A percentile compares a stretch with the other conserved stretches of the same genome.
These are phyloP conservation scores for Colletotrichum tamarilloi DNA, from an alignment of 2,329 filamentous ascomycete species.

Conservation along the genomic window DNA sequence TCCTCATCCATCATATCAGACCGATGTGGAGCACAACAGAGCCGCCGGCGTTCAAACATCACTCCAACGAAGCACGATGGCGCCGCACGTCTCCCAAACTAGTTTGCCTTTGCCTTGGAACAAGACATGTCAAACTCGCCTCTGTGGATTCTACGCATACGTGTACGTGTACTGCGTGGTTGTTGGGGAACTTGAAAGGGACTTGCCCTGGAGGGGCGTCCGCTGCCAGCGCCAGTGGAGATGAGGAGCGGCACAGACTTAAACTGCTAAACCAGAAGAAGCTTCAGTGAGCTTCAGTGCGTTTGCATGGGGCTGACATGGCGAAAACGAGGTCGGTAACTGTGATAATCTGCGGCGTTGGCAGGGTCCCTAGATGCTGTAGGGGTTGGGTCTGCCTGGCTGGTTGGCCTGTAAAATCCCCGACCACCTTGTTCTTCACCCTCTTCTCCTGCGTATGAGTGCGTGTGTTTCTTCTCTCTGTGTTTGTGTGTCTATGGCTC, in stretches of 20 bases:
- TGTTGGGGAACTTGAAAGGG: not conserved
- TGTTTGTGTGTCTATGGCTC: not conserved
- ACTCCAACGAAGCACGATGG: not conserved
- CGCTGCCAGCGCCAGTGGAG: constrained; percentile 19
- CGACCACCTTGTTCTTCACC: constrained; percentile 1
- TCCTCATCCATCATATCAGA: not conserved
- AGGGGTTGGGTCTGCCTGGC: constrained; percentile 8
- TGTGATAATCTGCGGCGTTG: constrained; percentile 8
- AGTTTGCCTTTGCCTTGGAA: not conserved
- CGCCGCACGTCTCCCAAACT: not conserved
- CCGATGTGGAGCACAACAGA: constrained; percentile 16
- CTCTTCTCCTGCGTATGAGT: not conserved
- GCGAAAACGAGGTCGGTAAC: not conserved
- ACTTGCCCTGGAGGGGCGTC: not conserved
- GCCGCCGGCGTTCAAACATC: not conserved
- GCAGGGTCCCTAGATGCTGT: constrained; percentile 8
- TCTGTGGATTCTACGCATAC: constrained; percentile 10
- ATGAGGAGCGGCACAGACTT: constrained; percentile 16
- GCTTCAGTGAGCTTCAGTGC: not conserved
- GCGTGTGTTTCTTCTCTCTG: not conserved
- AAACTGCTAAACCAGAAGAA: not conserved
- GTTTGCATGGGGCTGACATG: not conserved
- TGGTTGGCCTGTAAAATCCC: not conserved
- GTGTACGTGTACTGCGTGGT: not conserved
- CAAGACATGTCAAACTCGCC: constrained; percentile 7